Percentiles rank a stretch among this genome's conserved stretches.
Evolutionary conservation across 768 basidiomycete genomes (phyloP).

Genomic region (Neoboletus subvelutipes): DNA sequence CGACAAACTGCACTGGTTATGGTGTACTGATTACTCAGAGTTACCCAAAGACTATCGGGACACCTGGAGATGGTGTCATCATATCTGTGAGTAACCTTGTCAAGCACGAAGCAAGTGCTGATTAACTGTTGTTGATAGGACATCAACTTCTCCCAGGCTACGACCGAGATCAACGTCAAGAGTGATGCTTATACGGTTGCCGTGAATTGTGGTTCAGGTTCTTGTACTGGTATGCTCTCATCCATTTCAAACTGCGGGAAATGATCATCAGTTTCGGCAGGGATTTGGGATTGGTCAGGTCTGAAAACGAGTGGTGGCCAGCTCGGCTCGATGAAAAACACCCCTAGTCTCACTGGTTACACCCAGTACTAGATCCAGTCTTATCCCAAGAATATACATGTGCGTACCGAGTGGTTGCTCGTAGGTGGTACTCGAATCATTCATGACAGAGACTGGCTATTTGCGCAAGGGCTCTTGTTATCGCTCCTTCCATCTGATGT

Average conservation of each 20-base stretch:
- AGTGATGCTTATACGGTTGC: slow-evolving; percentile 46
- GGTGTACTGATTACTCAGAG: slow-evolving; percentile 65
- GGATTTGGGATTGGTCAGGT: slow-evolving; percentile 51
- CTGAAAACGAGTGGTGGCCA: slow-evolving; percentile 46
- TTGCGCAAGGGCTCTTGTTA: too few relatives aligned
- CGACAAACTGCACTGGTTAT: slow-evolving; percentile 45
- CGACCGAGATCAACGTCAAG: slow-evolving; percentile 43
- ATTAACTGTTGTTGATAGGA: slow-evolving; percentile 32
- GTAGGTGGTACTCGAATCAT: not conserved
- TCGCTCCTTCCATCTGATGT: too few relatives aligned
- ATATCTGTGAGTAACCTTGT: slow-evolving; percentile 48
- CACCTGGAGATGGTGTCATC: slow-evolving; percentile 55
- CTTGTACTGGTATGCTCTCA: slow-evolving; percentile 45
- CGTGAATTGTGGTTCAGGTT: slow-evolving; percentile 53
- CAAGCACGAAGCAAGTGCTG: not conserved
- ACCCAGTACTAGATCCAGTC: slow-evolving; percentile 15
- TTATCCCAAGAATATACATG: not conserved
- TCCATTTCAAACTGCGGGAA: not conserved
- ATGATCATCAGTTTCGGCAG: slow-evolving; percentile 23
- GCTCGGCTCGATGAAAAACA: slow-evolving; percentile 35
- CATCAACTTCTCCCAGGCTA: slow-evolving; percentile 46
- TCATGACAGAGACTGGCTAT: not conserved
- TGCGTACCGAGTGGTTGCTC: not conserved
- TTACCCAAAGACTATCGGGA: slow-evolving; percentile 52
- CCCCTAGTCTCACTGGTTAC: slow-evolving; percentile 35